Base-by-base conservation (phyloP, 306 rosid genomes). In the Geum urbanum region DNA sequence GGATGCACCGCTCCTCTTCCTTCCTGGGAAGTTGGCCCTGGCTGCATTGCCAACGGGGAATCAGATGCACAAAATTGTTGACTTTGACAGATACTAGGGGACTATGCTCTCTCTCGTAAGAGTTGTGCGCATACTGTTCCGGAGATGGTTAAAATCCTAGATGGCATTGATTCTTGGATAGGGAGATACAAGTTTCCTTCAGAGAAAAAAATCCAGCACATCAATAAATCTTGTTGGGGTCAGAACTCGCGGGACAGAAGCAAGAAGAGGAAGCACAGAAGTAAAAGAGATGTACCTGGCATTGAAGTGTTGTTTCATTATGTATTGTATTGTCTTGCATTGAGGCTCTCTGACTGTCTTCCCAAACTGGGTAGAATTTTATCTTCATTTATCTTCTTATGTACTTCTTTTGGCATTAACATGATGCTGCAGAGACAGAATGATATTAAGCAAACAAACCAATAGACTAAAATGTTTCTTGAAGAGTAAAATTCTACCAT, bases 261-360 rank as follows among this genome's bases (percentile, higher is more conserved):
- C 20, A 94, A 87, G 89, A 94, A 94, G 82, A 90, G 92, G 27
- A 91, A 91, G 85, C 89, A 90, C 89, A 90, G n/a, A n/a, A 90
- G 82, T 85, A 87, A 46, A 91, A 77, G 80, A 87, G 79, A 82
- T 83, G 84, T 74, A 81, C 89, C 37, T 32, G 37, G 37, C 37
- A 32, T 32, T 32, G 37, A 32, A 32, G 37, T 32, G 37, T 32
- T 32, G 37, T 32, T 2, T 32, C 37, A 32, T n/a, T n/a, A n/a
- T n/a, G n/a, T n/a, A n/a, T 32, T 2, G 37, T 32, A 32, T 32
- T 32, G 3, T 32, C 37, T 4, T 32, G 37, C 1, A 32, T 32
- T 32, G 37, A 32, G 37, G 37, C 37, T 32, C 37, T 51, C 55
- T 7, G 55, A 51, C 9, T 51, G 8, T 8, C 58, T 7, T 54